These are phyloP conservation scores for Pleurotus ostreatus DNA, from an alignment of 768 basidiomycete species.

Conservation along the genomic window DNA sequence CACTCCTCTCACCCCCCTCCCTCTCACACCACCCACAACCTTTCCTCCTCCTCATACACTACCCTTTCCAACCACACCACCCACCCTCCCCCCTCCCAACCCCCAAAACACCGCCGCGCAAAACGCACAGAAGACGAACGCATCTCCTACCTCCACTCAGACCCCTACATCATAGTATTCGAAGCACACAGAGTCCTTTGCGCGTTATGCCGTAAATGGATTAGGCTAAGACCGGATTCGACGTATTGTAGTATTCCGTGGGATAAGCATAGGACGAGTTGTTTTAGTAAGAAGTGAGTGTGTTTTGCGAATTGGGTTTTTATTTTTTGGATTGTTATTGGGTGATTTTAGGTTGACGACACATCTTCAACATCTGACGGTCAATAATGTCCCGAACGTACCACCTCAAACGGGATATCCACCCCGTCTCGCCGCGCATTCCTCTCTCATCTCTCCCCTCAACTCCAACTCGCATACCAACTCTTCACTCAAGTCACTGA, in stretches of 20 bases:
- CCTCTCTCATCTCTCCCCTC: no score
- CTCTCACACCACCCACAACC: no score
- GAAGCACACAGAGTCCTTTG: slow-evolving; percentile 79
- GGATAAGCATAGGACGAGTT: slow-evolving; percentile 83
- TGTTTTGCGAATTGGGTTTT: slow-evolving; percentile 17
- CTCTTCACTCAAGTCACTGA: no score
- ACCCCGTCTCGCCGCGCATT: no score
- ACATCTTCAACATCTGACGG: no score
- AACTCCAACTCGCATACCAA: no score
- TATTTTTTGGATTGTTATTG: slow-evolving; percentile 1
- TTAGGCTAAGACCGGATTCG: slow-evolving; percentile 76
- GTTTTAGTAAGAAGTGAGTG: slow-evolving; percentile 69
- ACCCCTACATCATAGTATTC: slow-evolving; percentile 75
- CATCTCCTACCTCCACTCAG: slow-evolving; percentile 65
- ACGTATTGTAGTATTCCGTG: slow-evolving; percentile 85
- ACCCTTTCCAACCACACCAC: no score
- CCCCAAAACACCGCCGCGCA: slow-evolving; percentile 66
- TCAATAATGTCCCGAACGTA: no score
- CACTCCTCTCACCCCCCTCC: no score
- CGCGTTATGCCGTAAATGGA: slow-evolving; percentile 81
- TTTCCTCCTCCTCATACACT: no score
- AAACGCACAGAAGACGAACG: slow-evolving; percentile 78
- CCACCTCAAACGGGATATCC: no score
- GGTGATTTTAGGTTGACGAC: background rate
- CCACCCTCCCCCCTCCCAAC: slow-evolving; percentile 24